These are phyloP conservation scores for Thermochaetoides thermophila DNA, from an alignment of 495 filamentous ascomycete genomes.

Conservation along the genomic window DNA sequence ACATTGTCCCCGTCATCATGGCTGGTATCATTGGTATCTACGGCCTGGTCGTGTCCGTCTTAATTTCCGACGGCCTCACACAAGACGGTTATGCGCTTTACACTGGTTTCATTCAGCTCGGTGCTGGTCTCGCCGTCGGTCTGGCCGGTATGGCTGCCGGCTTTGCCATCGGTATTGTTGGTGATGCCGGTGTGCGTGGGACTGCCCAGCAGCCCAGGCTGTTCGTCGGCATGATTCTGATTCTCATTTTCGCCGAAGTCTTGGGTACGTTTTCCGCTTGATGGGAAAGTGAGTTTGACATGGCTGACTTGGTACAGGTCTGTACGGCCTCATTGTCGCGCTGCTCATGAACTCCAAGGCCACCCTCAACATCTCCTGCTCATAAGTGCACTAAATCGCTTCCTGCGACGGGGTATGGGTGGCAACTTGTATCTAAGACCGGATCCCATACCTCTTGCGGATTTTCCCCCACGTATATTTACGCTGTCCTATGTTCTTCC, in stretches of 20 bases:
- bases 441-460: too few relatives aligned
- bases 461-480: too few relatives aligned
- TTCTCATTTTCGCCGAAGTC: constrained; percentile 99
- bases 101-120: constrained; percentile 93
- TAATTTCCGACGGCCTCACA: constrained; percentile 82
- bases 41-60: constrained; percentile 93
- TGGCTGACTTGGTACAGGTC: constrained; percentile 38
- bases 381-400: too few relatives aligned
- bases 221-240: constrained; percentile 99
- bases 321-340: constrained; percentile 96
- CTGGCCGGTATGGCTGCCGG: constrained; percentile 93
- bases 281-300: too few relatives aligned
- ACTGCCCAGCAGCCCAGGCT: constrained; percentile 94
- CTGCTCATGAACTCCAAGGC: constrained; percentile 96
- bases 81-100: constrained; percentile 69
- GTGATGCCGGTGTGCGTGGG: constrained; percentile 96
- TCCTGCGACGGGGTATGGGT: too few relatives aligned
- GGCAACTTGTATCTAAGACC: too few relatives aligned
- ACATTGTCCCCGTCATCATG: constrained; percentile 99
- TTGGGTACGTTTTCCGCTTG: constrained; percentile 49
- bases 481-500: too few relatives aligned
- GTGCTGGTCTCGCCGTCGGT: constrained; percentile 91
- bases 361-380: constrained; percentile 34
- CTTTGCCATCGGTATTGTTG: constrained; percentile 98
- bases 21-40: constrained; percentile 99